Evolutionary conservation across 352 stramenopile genomes (phyloP).

Genomic region (Pythium aquatile): DNA sequence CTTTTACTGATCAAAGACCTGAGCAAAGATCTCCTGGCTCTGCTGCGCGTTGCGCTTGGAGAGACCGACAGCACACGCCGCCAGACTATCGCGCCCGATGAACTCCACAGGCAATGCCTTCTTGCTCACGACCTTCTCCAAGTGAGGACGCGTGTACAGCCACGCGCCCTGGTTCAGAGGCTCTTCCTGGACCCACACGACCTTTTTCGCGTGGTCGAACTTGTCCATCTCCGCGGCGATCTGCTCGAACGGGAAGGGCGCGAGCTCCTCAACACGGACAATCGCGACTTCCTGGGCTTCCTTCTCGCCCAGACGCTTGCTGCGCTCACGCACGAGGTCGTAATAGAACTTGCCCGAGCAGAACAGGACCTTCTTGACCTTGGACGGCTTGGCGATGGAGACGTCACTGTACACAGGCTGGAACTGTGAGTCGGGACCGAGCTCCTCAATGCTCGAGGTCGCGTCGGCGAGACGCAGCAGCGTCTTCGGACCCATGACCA

Average conservation of each 20-base stretch:
- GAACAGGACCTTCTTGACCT: slow-evolving; percentile 73
- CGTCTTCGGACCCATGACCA: slow-evolving; percentile 81
- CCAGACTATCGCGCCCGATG: slow-evolving; percentile 72
- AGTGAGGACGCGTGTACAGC: slow-evolving; percentile 62
- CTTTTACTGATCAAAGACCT: slow-evolving; percentile 46
- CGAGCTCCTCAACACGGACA: slow-evolving; percentile 76
- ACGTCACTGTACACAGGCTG: slow-evolving; percentile 64
- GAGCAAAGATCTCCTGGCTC: slow-evolving; percentile 55
- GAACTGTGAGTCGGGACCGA: slow-evolving; percentile 59
- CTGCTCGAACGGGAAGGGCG: slow-evolving; percentile 82
- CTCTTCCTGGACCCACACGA: slow-evolving; percentile 84
- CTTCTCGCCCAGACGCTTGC: slow-evolving; percentile 37
- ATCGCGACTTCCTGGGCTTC: slow-evolving; percentile 54
- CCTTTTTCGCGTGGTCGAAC: slow-evolving; percentile 62
- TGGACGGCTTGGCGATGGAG: slow-evolving; percentile 38
- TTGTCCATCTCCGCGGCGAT: slow-evolving; percentile 50
- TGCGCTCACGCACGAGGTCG: slow-evolving; percentile 70
- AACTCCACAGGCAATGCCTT: slow-evolving; percentile 56
- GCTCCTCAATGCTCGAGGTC: slow-evolving; percentile 60
- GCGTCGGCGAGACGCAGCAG: slow-evolving; percentile 66
- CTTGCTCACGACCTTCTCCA: slow-evolving; percentile 70
- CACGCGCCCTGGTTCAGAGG: slow-evolving; percentile 80
- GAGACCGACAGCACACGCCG: slow-evolving; percentile 67
- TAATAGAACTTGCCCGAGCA: slow-evolving; percentile 89
- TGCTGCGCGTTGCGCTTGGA: slow-evolving; percentile 71